Base-by-base conservation (phyloP, 2,329 filamentous ascomycete species). In the Biscogniauxia sp. region DNA sequence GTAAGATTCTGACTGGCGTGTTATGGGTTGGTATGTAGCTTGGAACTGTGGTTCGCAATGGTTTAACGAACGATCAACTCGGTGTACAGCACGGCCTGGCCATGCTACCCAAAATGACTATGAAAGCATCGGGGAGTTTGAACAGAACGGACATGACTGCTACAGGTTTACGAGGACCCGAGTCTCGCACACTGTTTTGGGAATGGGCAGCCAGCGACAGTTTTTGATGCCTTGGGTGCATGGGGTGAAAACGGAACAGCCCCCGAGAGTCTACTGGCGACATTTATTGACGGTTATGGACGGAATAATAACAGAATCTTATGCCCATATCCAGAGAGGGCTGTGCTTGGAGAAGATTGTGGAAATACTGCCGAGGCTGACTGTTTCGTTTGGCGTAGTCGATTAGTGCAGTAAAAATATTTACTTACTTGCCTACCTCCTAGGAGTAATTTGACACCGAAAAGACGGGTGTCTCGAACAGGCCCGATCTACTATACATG, bases 1-100 rank as follows among this genome's bases (percentile, higher is more conserved):
- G 68, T 3, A 68, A 69, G 53, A 60, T 69, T 19, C 28, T 70
- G 26, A 59, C 28, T 70, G 26, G 58, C 79, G 62, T 84, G 76
- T 72, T 82, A 85, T 68, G 81, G 81, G 49, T 54, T 71, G 54
- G 66, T 70, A 55, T 55, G 66, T 55, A 37, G 9, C 23, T 32
- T 15, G 19, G 17, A 17, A 37, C 25, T 45, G 15, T 11, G 15
- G 51, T 15, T 53, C 20, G 9, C 49, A 19, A 2, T 9, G n/a
- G 15, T 28, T 9, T 51, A 25, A 37, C 59, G 55, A 3, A 57
- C 26, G 19, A 23, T 53, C 20, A 1, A 13, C 19, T 17, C 11
- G 26, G 19, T 20, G 11, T 17, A 19, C 32, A 66, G 66, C 54
- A 64, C 13, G 66, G 67, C 51, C 52, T 64, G 25, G 58, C 63